Evolutionary conservation across 768 basidiomycete genomes (phyloP).

Genomic region (Mycena galericulata): DNA sequence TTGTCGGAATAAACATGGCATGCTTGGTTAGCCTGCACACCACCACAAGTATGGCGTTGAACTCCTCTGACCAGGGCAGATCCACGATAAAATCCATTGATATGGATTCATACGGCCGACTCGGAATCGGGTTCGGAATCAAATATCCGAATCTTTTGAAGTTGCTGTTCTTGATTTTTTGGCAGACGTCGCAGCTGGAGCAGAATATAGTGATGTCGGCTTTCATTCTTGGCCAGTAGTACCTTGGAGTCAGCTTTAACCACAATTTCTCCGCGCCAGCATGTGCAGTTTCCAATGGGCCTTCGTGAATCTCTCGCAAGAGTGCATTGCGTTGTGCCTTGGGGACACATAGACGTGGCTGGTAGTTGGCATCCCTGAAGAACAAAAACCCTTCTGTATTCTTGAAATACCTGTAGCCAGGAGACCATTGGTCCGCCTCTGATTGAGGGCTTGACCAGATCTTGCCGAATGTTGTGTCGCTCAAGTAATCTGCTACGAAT

Average conservation of each 20-base stretch:
- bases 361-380: constrained; percentile 31
- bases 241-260: neutral
- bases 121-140: constrained; percentile 38
- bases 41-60: constrained; percentile 5
- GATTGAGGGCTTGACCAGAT: neutral
- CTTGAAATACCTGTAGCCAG: constrained; percentile 26
- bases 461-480: neutral
- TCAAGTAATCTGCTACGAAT: neutral
- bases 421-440: neutral
- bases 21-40: constrained; percentile 10
- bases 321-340: neutral
- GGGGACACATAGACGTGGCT: constrained; percentile 31
- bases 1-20: constrained; percentile 17
- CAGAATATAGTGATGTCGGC: neutral
- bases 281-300: constrained; percentile 21
- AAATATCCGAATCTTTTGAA: constrained; percentile 25
- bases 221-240: constrained; percentile 9
- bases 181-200: neutral
- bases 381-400: constrained; percentile 27
- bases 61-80: constrained; percentile 34
- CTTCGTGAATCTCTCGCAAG: constrained; percentile 20
- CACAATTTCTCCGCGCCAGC: neutral
- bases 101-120: constrained; percentile 36
- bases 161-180: neutral
- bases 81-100: constrained; percentile 44